phyloP scores from a whole-genome alignment of 371 early-diverging fungal species.

The Chytridium lagenaria region DNA sequence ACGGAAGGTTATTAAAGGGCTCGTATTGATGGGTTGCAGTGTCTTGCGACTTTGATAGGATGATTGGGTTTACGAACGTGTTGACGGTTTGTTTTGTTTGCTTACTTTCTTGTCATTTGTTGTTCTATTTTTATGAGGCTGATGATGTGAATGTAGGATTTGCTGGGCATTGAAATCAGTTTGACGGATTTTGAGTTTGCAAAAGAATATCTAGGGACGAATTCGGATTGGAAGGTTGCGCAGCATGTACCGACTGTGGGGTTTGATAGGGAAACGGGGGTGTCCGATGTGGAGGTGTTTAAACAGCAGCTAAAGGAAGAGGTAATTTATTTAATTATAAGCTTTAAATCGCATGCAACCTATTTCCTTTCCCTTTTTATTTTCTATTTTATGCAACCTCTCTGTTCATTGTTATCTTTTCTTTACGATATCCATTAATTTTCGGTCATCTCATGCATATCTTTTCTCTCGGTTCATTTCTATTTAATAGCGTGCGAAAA shows the following conservation, averaged over 20 bases:
- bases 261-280: neutral
- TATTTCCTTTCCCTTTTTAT: no score
- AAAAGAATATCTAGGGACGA: neutral
- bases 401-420: no score
- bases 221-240: neutral
- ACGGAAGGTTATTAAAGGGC: neutral
- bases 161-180: neutral
- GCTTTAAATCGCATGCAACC: no score
- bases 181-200: neutral
- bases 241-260: neutral
- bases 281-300: neutral
- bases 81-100: neutral
- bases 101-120: neutral
- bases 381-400: no score
- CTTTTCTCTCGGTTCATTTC: neutral
- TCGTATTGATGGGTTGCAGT: neutral
- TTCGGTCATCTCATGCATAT: no score
- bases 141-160: neutral
- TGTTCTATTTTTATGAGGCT: neutral
- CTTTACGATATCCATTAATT: no score
- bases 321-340: no score
- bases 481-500: neutral
- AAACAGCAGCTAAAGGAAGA: neutral
- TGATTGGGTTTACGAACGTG: neutral
- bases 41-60: neutral